Evolutionary conservation across 228 moss, liverwort and hornwort species (phyloP), one percentile per base, ranked within the genome.

Genomic region (Sphagnum magellanicum): DNA sequence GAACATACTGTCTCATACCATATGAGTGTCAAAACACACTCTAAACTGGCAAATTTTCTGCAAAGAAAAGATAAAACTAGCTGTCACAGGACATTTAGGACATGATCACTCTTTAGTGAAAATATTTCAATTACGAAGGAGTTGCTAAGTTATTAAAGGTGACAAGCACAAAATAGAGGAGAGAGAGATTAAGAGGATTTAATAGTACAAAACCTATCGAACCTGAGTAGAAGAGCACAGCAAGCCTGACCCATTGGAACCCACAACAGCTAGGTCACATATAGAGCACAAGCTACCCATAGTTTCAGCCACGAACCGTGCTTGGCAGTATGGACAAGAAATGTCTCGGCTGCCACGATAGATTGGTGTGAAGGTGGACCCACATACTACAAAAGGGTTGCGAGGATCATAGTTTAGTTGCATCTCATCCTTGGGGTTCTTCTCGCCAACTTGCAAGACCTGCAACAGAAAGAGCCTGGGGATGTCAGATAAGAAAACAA

Each of bases 321-420:
- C 90, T 68, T 84, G 86, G 77, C 97, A 98, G 76, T 90, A 98
- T 1, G 97, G 91, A 72, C 93, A 98, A 51, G 93, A 79, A 9
- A 89, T 78, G 69, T 98, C 93, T 72, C 79, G 86, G 76, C 91
- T 98, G 63, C 97, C 97, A 53, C 91, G 88, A 77, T 98, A 98
- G 64, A 98, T 91, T 10, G 97, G 93, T 59, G 90, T 90, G 46
- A 83, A 92, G 5, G 93, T 93, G 48, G 88, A 75, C 32, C 93
- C 97, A 66, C 97, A 98, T 48, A 98, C 97, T 8, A 93, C 84
- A 65, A 98, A 98, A 17, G 97, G 97, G 74, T 93, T 98, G 49
- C 93, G 90, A 48, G 97, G 90, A 65, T 98, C 93, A 52, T 98
- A 98, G 68, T 98, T 98, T 64, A 98, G 77, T 63, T 77, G 79